Evolutionary conservation across 2,329 filamentous ascomycete genomes (phyloP), one percentile per base, ranked within the genome.

Genomic region (Golovinomyces cichoracearum): DNA sequence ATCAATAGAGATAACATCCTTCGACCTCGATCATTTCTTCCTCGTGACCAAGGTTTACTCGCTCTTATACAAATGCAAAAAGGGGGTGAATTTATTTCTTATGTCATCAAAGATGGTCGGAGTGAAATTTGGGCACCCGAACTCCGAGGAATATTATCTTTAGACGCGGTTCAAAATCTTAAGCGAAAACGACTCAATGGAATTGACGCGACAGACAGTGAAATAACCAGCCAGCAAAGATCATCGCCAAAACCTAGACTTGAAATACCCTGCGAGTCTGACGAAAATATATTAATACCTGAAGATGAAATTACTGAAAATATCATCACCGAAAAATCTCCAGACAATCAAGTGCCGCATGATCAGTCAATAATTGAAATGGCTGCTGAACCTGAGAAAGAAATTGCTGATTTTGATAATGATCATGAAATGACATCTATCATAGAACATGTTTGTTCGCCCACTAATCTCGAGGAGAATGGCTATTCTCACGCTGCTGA

Each of bases 21-120:
- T 50, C 86, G 81, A 63, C 74, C 80, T 1, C 76, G 82, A 5
- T 76, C 78, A 0, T 93, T 92, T 63, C 68, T 98, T 41, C 84
- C 88, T 1, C 77, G 83, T 35, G 85, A 98, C 56, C 83, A 86
- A 1, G 76, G 88, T 48, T 70, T 95, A 13, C 71, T 95, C 26
- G 83, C 84, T 29, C 68, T 98, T 21, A 80, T 93, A 68, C 83
- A 86, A 57, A 80, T 94, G 72, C 90, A 94, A 63, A 85, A 81
- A 65, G 84, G 74, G 48, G 88, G 90, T 48, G 83, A 78, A 35
- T 95, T 98, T 57, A 83, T 94, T 17, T 82, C 80, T 3, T 86
- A 76, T 57, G 78, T 93, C 53, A 78, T 94, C 65, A 78, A 82
- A 48, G 83, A 86, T 52, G 82, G 78, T 33, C 76, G 82, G 53